Conservation (phyloP, 169 alveolate genomes). For the Plasmodium gallinaceum region DNA sequence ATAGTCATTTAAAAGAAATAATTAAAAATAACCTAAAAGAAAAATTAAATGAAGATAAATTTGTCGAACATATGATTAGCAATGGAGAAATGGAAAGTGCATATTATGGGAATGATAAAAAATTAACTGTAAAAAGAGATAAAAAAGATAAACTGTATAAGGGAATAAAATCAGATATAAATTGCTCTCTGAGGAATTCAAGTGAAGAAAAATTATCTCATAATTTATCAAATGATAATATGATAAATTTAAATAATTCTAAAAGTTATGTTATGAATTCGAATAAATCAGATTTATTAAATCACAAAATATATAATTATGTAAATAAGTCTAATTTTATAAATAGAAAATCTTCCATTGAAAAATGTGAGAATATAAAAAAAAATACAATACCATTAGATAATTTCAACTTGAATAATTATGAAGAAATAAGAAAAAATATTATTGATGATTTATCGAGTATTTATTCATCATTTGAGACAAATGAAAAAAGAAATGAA, state of each 20-base stretch:
- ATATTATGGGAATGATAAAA: background rate
- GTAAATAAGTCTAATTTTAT: background rate
- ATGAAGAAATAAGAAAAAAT: background rate
- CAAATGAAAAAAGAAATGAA: no score
- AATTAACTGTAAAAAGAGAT: no score
- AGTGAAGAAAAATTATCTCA: no score
- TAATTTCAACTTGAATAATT: background rate
- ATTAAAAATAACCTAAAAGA: background rate
- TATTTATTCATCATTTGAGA: no score
- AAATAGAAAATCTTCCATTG: constrained; percentile 8
- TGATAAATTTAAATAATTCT: constrained; percentile 9
- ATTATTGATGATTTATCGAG: no score
- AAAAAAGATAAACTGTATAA: no score
- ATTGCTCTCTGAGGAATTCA: no score
- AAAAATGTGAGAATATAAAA: constrained; percentile 9
- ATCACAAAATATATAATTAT: background rate
- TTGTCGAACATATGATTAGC: background rate
- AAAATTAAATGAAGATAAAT: background rate
- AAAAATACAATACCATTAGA: background rate
- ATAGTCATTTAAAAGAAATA: background rate
- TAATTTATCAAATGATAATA: no score
- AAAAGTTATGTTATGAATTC: constrained; percentile 1
- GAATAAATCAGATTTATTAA: background rate
- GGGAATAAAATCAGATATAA: no score
- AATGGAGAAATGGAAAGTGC: background rate